phyloP scores from a whole-genome alignment of 2,329 filamentous ascomycete species.

The Aspergillus fumigatus region DNA sequence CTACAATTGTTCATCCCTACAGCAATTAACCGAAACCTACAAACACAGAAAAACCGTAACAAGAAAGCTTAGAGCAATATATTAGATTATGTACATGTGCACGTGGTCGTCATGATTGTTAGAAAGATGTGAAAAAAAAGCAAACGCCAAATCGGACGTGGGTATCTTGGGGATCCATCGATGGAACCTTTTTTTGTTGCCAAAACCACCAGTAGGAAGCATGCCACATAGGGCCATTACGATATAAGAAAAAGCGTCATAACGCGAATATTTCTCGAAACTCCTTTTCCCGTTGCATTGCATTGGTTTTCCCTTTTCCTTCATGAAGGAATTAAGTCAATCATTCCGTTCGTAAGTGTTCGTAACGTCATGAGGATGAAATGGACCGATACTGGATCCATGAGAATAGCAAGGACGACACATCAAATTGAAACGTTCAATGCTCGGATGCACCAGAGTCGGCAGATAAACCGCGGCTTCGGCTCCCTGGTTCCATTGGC shows the following conservation, averaged over 20 bases:
- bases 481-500: slow-evolving; percentile 7
- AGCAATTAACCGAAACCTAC: neutral
- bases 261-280: neutral
- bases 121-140: neutral
- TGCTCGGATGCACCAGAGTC: slow-evolving; percentile 9
- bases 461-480: slow-evolving; percentile 12
- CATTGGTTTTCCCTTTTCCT: neutral
- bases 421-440: neutral
- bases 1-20: neutral
- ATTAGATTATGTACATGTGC: neutral
- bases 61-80: neutral
- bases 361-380: slow-evolving; percentile 9
- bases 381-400: neutral
- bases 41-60: neutral
- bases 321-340: neutral
- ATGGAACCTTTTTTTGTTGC: neutral
- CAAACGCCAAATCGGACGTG: slow-evolving; percentile 2
- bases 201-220: neutral
- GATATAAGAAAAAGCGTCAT: neutral
- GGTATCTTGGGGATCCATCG: neutral
- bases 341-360: slow-evolving; percentile 13
- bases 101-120: neutral
- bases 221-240: neutral
- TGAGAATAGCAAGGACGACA: neutral
- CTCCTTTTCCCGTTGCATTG: neutral